phyloP scores from a whole-genome alignment of 2,329 filamentous ascomycete species.

The Fonsecaea multimorphosa region DNA sequence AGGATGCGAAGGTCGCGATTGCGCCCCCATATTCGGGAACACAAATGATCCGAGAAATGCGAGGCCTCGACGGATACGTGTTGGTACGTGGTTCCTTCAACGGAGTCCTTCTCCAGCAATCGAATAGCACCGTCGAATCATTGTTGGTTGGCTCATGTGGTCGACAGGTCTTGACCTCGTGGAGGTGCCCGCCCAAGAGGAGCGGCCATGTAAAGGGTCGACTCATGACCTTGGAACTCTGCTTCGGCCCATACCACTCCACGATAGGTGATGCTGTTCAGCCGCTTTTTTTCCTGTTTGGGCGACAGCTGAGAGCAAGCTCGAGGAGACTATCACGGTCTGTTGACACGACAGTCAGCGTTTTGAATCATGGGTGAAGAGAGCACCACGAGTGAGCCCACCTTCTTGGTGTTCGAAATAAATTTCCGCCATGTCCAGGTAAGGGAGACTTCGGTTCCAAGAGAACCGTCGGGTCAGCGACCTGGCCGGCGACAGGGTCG shows the following conservation, averaged over 20 bases:
- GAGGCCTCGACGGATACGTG: neutral
- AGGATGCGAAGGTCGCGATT: too few relatives aligned
- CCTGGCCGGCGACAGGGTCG: slow-evolving; percentile 4
- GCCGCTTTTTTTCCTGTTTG: slow-evolving; percentile 2
- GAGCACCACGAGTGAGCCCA: neutral
- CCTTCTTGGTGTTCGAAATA: slow-evolving; percentile 13
- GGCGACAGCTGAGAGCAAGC: slow-evolving; percentile 16
- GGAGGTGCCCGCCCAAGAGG: neutral
- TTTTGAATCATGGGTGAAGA: neutral
- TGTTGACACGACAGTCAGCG: neutral
- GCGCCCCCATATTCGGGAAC: too few relatives aligned
- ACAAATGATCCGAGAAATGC: too few relatives aligned
- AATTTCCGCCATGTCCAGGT: slow-evolving; percentile 13
- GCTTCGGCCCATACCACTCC: neutral
- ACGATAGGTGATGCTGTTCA: neutral
- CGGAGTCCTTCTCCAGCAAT: neutral
- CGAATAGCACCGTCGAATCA: neutral
- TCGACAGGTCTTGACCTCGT: neutral
- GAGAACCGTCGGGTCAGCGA: slow-evolving; percentile 17
- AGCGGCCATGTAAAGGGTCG: neutral
- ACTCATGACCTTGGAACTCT: neutral
- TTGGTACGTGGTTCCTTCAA: neutral
- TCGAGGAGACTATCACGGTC: slow-evolving; percentile 20
- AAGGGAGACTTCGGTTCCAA: slow-evolving; percentile 14
- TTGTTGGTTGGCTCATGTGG: neutral